phyloP scores from a whole-genome alignment of 306 rosid genomes.

The Purshia tridentata region DNA sequence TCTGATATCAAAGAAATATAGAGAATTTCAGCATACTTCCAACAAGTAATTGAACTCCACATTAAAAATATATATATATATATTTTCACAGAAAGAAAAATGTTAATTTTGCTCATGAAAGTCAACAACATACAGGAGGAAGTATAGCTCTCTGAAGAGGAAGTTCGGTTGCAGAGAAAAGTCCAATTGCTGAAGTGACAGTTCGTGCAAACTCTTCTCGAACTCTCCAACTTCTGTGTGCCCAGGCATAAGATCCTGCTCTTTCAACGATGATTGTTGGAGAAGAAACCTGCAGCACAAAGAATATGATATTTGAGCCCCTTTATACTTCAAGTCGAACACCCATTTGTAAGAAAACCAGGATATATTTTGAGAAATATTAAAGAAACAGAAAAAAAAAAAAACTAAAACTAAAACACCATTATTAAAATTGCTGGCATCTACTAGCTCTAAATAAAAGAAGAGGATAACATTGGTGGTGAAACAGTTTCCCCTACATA shows the following conservation, averaged over 20 bases:
- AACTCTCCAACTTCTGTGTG: constrained; percentile 94
- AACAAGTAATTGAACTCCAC: constrained; percentile 2
- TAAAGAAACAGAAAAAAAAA: neutral
- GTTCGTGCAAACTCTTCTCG: constrained; percentile 97
- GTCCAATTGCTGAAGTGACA: constrained; percentile 89
- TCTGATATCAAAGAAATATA: constrained; percentile 41
- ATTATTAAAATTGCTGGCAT: neutral
- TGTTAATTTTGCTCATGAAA: constrained; percentile 14
- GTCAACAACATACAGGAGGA: constrained; percentile 67
- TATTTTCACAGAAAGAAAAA: neutral
- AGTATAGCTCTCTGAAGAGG: constrained; percentile 89
- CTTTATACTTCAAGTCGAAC: neutral
- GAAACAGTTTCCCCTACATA: neutral
- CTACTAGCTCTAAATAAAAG: neutral
- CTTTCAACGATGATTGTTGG: constrained; percentile 97
- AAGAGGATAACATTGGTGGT: neutral
- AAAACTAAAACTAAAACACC: too few relatives aligned
- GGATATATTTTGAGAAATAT: too few relatives aligned
- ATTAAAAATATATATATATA: neutral
- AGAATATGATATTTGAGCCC: neutral
- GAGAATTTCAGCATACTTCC: constrained; percentile 20
- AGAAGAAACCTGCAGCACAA: constrained; percentile 73
- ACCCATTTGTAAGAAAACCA: neutral
- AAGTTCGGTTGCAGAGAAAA: constrained; percentile 89
- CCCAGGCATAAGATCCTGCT: constrained; percentile 97